Conservation (phyloP, 306 rosid genomes). For the Vachellia collinsii region DNA sequence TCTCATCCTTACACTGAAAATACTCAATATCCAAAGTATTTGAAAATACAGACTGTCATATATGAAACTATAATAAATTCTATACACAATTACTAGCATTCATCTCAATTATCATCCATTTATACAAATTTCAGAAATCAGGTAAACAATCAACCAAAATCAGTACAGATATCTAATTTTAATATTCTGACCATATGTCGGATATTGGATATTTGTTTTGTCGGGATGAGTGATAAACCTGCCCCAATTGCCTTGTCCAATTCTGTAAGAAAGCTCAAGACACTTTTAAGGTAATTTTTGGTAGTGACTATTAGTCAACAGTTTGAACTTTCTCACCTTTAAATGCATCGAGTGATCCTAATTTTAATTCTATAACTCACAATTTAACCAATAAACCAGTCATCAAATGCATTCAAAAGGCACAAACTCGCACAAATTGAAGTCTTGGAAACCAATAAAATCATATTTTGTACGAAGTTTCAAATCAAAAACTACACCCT, state of each 20-base stretch:
- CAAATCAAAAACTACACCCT: neutral
- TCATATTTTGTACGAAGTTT: neutral
- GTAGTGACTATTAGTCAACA: neutral
- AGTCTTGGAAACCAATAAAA: neutral
- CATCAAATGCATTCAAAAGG: neutral
- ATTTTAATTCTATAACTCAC: neutral
- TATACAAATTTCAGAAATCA: neutral
- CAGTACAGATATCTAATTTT: neutral
- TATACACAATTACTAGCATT: neutral
- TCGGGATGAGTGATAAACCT: neutral
- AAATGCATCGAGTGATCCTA: neutral
- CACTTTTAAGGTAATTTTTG: neutral
- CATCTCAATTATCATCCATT: neutral
- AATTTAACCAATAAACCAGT: neutral
- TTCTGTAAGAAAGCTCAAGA: neutral
- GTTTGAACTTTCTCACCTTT: neutral
- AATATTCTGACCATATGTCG: neutral
- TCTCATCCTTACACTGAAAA: neutral
- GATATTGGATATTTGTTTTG: neutral
- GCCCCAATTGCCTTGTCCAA: neutral
- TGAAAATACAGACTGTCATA: neutral
- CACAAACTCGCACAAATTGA: neutral
- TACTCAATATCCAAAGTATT: neutral
- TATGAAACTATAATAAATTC: neutral
- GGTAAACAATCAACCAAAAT: neutral